Evolutionary conservation across 2,329 filamentous ascomycete species (phyloP), one percentile per base, ranked within the genome.

Genomic region (Chaetoscypha palmicola): DNA sequence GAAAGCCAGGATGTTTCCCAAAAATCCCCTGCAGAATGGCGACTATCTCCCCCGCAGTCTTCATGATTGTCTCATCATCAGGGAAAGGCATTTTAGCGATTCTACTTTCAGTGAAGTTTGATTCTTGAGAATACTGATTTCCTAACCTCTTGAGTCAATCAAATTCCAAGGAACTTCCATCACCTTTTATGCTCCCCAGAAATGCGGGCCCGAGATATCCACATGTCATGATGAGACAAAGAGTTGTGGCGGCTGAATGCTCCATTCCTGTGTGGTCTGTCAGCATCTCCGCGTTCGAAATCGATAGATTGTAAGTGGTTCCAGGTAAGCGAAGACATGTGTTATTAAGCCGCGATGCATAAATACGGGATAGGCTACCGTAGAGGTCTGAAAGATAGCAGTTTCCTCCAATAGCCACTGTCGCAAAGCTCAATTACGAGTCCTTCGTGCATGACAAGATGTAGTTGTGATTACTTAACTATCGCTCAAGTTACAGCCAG

Each of bases 21-120:
- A 67, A 67, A 7, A 66, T 59, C 21, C 52, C 58, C 42, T 68
- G 60, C 21, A 70, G 49, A 19, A 62, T 57, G 5, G 58, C 53
- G n/a, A 69, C 58, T 28, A 70, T 46, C 9, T 54, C 60, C 14
- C 55, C 45, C 33, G 62, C 61, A n/a, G 66, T 66, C 44, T 64
- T 59, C 43, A 67, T 61, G 19, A 65, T 54, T 38, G 62, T 52
- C 19, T 59, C 63, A 57, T 66, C 68, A 51, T 53, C 62, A 50
- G 61, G 69, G 52, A 66, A 70, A 67, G 62, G 72, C 70, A 67
- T 73, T 12, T 7, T 47, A 9, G 33, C n/a, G 21, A 16, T 16
- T 14, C n/a, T n/a, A n/a, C n/a, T n/a, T n/a, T n/a, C n/a, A n/a
- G n/a, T n/a, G n/a, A n/a, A n/a, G n/a, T n/a, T n/a, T n/a, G n/a